phyloP scores from a whole-genome alignment of 257 asterid species.

The Solanum habrochaites region DNA sequence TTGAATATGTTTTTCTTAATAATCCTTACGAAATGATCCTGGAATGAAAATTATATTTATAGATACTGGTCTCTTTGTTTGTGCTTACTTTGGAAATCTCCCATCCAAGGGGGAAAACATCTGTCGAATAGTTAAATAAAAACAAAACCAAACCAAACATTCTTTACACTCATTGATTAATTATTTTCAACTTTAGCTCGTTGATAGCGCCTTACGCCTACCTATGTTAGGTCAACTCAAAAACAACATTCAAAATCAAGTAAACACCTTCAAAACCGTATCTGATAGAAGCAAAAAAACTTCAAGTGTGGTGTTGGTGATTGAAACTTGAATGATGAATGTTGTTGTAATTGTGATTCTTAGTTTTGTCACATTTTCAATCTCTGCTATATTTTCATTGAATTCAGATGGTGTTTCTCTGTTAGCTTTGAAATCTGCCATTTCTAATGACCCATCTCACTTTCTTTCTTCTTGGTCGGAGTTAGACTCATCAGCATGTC shows the following conservation, averaged over 20 bases:
- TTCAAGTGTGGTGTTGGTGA: not conserved
- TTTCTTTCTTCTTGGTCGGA: conserved; percentile 69
- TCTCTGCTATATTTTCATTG: conserved; percentile 28
- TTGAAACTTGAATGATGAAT: not conserved
- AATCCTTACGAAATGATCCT: too few species aligned
- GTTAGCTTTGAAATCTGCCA: conserved; percentile 80
- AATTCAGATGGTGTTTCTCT: conserved; percentile 79
- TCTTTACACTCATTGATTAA: not conserved
- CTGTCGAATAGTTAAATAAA: not conserved
- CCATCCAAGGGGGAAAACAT: conserved; percentile 24
- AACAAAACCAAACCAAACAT: not conserved
- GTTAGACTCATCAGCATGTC: conserved; percentile 61
- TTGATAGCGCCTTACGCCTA: not conserved
- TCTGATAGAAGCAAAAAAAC: not conserved
- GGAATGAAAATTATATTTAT: conserved; percentile 18
- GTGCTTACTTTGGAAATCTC: conserved; percentile 4
- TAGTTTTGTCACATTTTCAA: conserved; percentile 24
- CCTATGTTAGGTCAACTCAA: conserved; percentile 12
- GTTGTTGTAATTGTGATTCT: conserved; percentile 9
- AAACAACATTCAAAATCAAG: conserved; percentile 37
- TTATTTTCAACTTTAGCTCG: not conserved
- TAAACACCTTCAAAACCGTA: conserved; percentile 30
- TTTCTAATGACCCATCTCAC: conserved; percentile 46
- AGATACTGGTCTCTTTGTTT: not conserved
- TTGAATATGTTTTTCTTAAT: too few species aligned